Evolutionary conservation across 169 alveolate species (phyloP).

Genomic region (Cystoisospora suis): DNA sequence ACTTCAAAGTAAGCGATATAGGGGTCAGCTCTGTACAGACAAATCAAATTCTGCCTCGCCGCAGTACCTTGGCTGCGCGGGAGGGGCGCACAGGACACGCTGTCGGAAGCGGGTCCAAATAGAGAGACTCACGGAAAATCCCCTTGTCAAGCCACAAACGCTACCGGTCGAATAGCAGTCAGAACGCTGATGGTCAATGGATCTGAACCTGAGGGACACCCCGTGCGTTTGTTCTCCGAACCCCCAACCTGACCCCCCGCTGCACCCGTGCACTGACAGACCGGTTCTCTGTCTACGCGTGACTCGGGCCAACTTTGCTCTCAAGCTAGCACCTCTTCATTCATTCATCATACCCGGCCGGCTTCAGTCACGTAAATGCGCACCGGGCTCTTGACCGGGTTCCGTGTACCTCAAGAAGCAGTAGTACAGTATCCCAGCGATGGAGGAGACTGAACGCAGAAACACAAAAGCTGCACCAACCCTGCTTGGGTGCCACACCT

Average conservation of each 20-base stretch:
- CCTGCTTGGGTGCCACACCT: too few species aligned
- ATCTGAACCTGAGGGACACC: too few species aligned
- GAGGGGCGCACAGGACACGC: conserved; percentile 27
- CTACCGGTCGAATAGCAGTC: conserved; percentile 30
- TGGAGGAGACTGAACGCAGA: background rate
- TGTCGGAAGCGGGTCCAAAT: background rate
- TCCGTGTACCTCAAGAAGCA: background rate
- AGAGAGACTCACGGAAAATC: conserved; percentile 21
- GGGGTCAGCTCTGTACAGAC: background rate
- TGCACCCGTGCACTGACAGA: too few species aligned
- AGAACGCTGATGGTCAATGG: too few species aligned
- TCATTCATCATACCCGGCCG: too few species aligned
- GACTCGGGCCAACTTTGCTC: too few species aligned
- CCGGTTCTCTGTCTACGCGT: too few species aligned
- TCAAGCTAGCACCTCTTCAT: too few species aligned
- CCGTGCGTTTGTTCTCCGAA: too few species aligned
- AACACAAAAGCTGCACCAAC: too few species aligned
- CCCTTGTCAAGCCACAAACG: background rate
- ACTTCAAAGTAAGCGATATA: background rate
- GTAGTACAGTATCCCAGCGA: conserved; percentile 6
- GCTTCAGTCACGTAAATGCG: too few species aligned
- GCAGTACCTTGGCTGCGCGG: conserved; percentile 19
- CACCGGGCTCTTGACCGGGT: background rate
- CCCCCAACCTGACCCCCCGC: too few species aligned
- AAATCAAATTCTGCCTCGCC: background rate